Base-by-base conservation (phyloP, 106 monocot species). In the Phalaenopsis aphrodite region DNA sequence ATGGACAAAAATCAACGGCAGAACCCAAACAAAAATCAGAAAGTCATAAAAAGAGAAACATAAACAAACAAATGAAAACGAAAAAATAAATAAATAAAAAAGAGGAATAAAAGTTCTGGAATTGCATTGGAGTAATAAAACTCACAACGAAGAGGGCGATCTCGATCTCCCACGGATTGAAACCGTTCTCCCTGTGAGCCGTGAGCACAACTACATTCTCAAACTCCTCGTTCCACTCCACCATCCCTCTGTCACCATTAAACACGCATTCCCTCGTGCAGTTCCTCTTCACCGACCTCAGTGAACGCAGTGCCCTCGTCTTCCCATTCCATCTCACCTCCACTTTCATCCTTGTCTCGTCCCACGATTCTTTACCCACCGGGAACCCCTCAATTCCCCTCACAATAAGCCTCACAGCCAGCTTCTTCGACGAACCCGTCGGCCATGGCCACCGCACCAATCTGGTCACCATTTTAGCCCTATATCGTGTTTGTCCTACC, bases 361-460 rank as follows among this genome's bases (percentile, higher is more conserved):
- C 68, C 47, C 16, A 49, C 39, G 23, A 24, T 6, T 5, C 75
- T 18, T 65, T 65, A 65, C 21, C 79, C 42, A n/a, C 69, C 24
- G 39, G 47, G 9, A 85, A 47, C 19, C 87, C 83, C 45, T 90
- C 87, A 42, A 81, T 52, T 69, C 84, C 74, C 72, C 76, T 67
- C 41, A 90, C 61, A 41, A 81, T 52, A 78, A 90, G 77, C 71
- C 79, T 77, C 61, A 83, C 87, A 72, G 75, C 76, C 57, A 87
- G 87, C 78, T 83, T 87, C 81, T 55, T 83, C 58, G 87, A 73
- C 37, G 67, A 1, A 47, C 77, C 55, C 56, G 89, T 82, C 69
- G 91, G 87, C 85, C 87, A 87, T 48, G 89, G 91, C 91, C 91
- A 91, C 81, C 87, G 73, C 82, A 91, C 88, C 78, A 91, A 78